These are phyloP conservation scores for Cylindrotheca fusiformis DNA, from an alignment of 108 stramenopile species.

Conservation along the genomic window DNA sequence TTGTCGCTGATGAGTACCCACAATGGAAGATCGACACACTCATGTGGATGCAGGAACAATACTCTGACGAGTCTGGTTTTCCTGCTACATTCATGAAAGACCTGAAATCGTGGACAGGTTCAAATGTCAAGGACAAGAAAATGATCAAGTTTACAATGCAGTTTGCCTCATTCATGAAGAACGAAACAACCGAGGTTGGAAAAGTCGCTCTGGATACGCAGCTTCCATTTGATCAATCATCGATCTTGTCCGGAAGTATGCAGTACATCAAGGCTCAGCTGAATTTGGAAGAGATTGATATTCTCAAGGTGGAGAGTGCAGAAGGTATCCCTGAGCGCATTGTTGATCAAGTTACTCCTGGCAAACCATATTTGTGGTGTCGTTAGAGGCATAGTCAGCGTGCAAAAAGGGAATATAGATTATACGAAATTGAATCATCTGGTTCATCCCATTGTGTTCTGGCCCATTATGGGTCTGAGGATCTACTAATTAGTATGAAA, in stretches of 20 bases:
- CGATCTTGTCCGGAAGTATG: conserved; percentile 57
- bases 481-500: no score
- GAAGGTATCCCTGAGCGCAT: conserved; percentile 58
- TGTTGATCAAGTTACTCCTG: conserved; percentile 61
- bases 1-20: conserved; percentile 82
- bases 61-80: conserved; percentile 41
- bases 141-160: conserved; percentile 90
- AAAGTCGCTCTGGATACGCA: conserved; percentile 77
- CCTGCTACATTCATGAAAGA: conserved; percentile 66
- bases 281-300: conserved; percentile 45
- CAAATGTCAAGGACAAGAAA: conserved; percentile 85
- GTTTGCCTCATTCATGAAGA: conserved; percentile 90
- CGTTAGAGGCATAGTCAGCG: no score
- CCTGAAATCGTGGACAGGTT: conserved; percentile 67
- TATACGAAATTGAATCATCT: no score
- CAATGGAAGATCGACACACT: conserved; percentile 87
- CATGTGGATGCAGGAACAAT: conserved; percentile 76
- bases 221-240: conserved; percentile 84
- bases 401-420: no score
- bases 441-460: no score
- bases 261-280: conserved; percentile 75
- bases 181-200: conserved; percentile 86
- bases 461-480: no score
- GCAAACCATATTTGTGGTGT: conserved; percentile 75
- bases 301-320: conserved; percentile 52